Conservation (phyloP, 129 eudicot species). For the Rutidosis leptorrhynchoides region DNA sequence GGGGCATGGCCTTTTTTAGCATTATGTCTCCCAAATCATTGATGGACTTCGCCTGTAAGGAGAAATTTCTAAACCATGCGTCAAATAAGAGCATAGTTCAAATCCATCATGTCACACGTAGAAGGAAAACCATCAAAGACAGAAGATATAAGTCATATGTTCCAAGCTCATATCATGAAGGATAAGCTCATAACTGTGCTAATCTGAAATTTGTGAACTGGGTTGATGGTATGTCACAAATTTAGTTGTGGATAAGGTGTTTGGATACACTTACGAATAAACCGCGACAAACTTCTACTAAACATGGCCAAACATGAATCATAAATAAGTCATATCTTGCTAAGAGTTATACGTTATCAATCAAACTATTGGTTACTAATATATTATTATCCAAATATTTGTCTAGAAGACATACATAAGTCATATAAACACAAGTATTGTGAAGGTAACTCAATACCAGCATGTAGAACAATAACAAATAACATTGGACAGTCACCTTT, state of each 20-base stretch:
- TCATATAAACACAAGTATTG: background rate
- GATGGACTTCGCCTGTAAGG: background rate
- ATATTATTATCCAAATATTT: background rate
- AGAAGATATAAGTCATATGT: background rate
- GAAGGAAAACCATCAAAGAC: background rate
- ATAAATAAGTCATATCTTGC: background rate
- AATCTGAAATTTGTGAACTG: background rate
- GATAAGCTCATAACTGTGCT: background rate
- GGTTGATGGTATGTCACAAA: background rate
- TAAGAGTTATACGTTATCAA: background rate
- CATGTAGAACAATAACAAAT: conserved; percentile 1
- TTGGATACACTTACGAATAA: background rate
- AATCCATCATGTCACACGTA: too few relatives aligned
- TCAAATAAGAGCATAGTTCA: background rate
- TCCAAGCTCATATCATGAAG: background rate
- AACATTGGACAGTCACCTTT: conserved; percentile 38
- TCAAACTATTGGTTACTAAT: background rate
- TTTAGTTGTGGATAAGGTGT: background rate
- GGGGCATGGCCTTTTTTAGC: background rate
- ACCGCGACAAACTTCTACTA: too few relatives aligned
- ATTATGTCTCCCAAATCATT: background rate
- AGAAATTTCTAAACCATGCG: background rate
- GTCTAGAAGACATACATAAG: background rate
- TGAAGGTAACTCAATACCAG: background rate
- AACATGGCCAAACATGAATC: background rate